Evolutionary conservation across 768 basidiomycete species (phyloP).

Genomic region (Russula lepida): DNA sequence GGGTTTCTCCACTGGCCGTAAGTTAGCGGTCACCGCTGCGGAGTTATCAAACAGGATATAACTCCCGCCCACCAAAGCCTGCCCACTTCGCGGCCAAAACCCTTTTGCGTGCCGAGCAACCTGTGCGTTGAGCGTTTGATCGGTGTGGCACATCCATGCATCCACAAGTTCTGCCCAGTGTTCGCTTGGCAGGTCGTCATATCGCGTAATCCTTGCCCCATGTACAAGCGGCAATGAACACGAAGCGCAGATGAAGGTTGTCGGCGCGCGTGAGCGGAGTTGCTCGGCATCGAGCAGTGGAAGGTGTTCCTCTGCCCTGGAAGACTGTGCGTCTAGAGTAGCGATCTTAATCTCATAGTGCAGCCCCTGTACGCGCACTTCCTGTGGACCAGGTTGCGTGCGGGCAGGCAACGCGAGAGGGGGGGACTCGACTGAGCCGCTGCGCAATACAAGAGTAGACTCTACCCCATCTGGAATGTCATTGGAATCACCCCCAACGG

Average conservation of each 20-base stretch:
- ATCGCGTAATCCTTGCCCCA: slow-evolving; percentile 40
- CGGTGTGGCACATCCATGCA: slow-evolving; percentile 96
- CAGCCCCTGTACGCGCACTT: slow-evolving; percentile 42
- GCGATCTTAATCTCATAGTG: slow-evolving; percentile 70
- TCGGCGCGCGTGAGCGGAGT: slow-evolving; percentile 45
- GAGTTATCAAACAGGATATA: slow-evolving; percentile 73
- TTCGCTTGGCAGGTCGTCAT: slow-evolving; percentile 87
- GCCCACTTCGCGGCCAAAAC: slow-evolving; percentile 67
- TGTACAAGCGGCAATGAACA: slow-evolving; percentile 69
- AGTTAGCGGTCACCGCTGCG: slow-evolving; percentile 44
- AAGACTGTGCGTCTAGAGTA: slow-evolving; percentile 24
- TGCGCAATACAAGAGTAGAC: slow-evolving; percentile 47
- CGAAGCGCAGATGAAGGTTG: slow-evolving; percentile 66
- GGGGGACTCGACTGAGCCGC: slow-evolving; percentile 46
- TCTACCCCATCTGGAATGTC: slow-evolving; percentile 5
- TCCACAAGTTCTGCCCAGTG: slow-evolving; percentile 97
- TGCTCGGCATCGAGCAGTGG: slow-evolving; percentile 66
- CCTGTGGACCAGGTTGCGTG: slow-evolving; percentile 51
- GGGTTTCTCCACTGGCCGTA: slow-evolving; percentile 34
- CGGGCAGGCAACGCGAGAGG: slow-evolving; percentile 50
- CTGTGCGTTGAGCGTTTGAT: slow-evolving; percentile 73
- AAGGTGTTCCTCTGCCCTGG: slow-evolving; percentile 24
- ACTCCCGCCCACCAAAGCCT: slow-evolving; percentile 84
- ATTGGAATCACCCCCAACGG: slow-evolving; percentile 45
- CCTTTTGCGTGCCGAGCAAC: slow-evolving; percentile 53